A percentile compares a stretch with the other conserved stretches of the same genome.
phyloP scores from a whole-genome alignment of 208 protist genomes.

The Leishmania guyanensis region DNA sequence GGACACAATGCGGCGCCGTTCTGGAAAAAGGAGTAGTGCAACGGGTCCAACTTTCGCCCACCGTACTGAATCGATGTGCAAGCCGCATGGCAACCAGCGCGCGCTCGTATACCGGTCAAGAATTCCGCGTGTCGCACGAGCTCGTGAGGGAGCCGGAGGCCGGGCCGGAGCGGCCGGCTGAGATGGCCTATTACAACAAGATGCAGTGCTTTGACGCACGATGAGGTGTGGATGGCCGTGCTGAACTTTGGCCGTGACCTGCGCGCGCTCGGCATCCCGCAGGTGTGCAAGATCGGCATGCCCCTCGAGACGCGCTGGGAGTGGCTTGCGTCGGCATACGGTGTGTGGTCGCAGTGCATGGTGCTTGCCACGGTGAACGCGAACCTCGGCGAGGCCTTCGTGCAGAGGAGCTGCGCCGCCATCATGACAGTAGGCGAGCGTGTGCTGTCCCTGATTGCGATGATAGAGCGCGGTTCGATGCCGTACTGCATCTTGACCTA shows the following conservation, averaged over 20 bases:
- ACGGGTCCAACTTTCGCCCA: slow-evolving; percentile 56
- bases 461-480: slow-evolving; percentile 16
- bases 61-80: slow-evolving; percentile 45
- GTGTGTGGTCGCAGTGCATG: slow-evolving; percentile 73
- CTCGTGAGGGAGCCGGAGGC: slow-evolving; percentile 45
- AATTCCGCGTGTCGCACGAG: slow-evolving; percentile 43
- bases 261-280: slow-evolving; percentile 40
- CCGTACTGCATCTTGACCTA: slow-evolving; percentile 47
- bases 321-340: slow-evolving; percentile 68
- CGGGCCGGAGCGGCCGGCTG: slow-evolving; percentile 49
- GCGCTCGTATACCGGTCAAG: slow-evolving; percentile 65
- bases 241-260: slow-evolving; percentile 60
- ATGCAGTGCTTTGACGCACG: slow-evolving; percentile 62
- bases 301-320: slow-evolving; percentile 90
- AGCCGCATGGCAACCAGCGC: slow-evolving; percentile 18
- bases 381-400: slow-evolving; percentile 84
- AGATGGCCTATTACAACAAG: slow-evolving; percentile 53
- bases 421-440: slow-evolving; percentile 72
- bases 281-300: slow-evolving; percentile 51
- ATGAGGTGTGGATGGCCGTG: slow-evolving; percentile 56
- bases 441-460: slow-evolving; percentile 46
- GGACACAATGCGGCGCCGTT: slow-evolving; percentile 49
- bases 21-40: slow-evolving; percentile 40
- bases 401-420: slow-evolving; percentile 64
- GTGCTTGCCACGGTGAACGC: slow-evolving; percentile 83